These are phyloP conservation scores for Phascolomyces articulosus DNA, from an alignment of 371 early-diverging fungal species.

Conservation along the genomic window DNA sequence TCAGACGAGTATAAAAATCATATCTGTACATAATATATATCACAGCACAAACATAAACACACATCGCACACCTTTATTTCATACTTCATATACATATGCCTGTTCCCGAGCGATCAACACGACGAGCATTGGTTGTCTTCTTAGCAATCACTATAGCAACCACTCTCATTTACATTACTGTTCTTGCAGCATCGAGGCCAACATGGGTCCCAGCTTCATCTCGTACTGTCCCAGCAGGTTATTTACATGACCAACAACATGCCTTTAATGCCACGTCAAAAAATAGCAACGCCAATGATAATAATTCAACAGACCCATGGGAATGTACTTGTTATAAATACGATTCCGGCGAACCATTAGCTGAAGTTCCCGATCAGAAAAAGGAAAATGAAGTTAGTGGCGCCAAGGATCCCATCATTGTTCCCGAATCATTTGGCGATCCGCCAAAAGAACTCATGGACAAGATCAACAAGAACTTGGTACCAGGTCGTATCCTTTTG, in stretches of 20 bases:
- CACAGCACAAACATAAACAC: no score
- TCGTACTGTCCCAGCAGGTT: constrained; percentile 14
- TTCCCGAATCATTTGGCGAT: constrained; percentile 14
- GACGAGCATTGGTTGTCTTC: constrained; percentile 2
- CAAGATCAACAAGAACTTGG: constrained; percentile 22
- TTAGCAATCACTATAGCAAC: constrained; percentile 2
- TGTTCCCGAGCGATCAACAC: constrained; percentile 1
- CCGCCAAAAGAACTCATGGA: constrained; percentile 13
- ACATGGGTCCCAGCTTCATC: constrained; percentile 11
- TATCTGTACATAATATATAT: background rate
- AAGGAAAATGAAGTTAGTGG: background rate
- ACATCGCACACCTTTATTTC: no score
- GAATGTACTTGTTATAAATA: constrained; percentile 15
- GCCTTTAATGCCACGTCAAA: constrained; percentile 8
- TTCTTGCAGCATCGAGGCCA: background rate
- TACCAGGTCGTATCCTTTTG: constrained; percentile 14
- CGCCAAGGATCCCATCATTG: constrained; percentile 6
- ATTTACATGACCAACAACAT: constrained; percentile 12
- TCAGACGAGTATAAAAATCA: no score
- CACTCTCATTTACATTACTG: constrained; percentile 3
- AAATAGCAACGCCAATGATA: background rate
- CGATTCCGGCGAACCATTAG: constrained; percentile 10
- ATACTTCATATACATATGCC: constrained; percentile 1
- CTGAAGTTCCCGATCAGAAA: background rate
- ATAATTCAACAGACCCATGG: constrained; percentile 6